Conservation (phyloP, 345 rosid species). For the Litchi chinensis region DNA sequence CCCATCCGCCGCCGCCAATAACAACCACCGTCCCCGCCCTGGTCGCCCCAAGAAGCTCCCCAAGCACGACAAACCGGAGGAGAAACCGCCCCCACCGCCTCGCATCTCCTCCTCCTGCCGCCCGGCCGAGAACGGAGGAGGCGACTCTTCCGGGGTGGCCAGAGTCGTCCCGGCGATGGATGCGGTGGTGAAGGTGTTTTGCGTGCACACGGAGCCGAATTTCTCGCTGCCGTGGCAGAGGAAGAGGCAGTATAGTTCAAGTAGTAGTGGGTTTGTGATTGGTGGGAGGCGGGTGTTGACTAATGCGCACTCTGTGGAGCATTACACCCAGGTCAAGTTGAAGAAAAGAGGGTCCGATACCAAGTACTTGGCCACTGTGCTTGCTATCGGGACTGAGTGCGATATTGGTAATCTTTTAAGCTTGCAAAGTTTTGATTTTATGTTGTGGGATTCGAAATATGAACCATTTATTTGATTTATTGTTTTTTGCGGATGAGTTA, state of each 20-base stretch:
- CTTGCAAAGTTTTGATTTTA: background rate
- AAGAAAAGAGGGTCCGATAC: slow-evolving; percentile 69
- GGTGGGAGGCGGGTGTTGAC: slow-evolving; percentile 54
- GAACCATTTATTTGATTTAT: too few species aligned
- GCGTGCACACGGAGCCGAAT: slow-evolving; percentile 48
- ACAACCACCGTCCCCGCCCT: slow-evolving; percentile 25
- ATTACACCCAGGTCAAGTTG: slow-evolving; percentile 64
- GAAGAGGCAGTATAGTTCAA: slow-evolving; percentile 62
- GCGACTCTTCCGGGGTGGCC: background rate
- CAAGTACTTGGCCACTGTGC: slow-evolving; percentile 69
- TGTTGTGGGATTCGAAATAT: background rate
- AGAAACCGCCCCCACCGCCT: slow-evolving; percentile 27
- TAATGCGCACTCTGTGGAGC: slow-evolving; percentile 72
- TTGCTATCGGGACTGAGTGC: slow-evolving; percentile 72
- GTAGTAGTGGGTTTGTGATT: slow-evolving; percentile 62
- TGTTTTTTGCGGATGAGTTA: too few species aligned
- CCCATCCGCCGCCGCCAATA: slow-evolving; percentile 8
- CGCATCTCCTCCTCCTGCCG: slow-evolving; percentile 19
- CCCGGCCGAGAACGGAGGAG: slow-evolving; percentile 26
- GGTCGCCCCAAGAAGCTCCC: slow-evolving; percentile 48
- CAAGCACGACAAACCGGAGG: slow-evolving; percentile 36
- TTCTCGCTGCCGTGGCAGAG: slow-evolving; percentile 62
- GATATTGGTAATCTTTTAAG: slow-evolving; percentile 52
- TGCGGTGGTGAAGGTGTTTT: slow-evolving; percentile 51
- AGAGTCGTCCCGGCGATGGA: slow-evolving; percentile 44